Evolutionary conservation across 2,329 filamentous ascomycete genomes (phyloP), one percentile per base, ranked within the genome.

Genomic region (Fonsecaea pugnacius): DNA sequence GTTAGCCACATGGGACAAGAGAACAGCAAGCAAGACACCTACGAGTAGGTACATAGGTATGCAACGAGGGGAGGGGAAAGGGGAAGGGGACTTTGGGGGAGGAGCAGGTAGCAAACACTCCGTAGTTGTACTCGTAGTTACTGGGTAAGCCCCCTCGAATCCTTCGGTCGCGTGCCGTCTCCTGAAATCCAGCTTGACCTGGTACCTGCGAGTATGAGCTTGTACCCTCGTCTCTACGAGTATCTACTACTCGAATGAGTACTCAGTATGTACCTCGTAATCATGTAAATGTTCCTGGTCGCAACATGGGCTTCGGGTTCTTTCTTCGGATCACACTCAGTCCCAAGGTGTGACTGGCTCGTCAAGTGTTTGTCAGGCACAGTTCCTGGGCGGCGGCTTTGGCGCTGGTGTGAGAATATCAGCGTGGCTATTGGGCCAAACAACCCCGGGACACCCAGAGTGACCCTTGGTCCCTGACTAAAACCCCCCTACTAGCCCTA

Each of bases 111-210:
- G 38, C 38, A 43, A 43, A 43, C 38, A 43, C 18, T 6, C 9
- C 6, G 27, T 30, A 30, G 27, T 30, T 30, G 27, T 30, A 30
- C 2, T 30, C 27, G 27, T 30, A 30, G 27, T 1, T 30, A 30
- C 9, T 6, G 4, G 7, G 7, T 6, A 8, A 7, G n/a, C 53
- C 53, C 32, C 53, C 38, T n/a, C 53, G 32, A 56, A 6, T 56
- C 21, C 53, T 18, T 24, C 33, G 35, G 30, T 27, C n/a, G 21
- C 18, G 53, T 38, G 14, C 30, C 30, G 18, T 48, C 30, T 56
- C 53, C 53, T 56, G 53, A 56, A 48, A 24, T 56, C 53, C 53
- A 56, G 53, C 18, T 24, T 46, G n/a, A 8, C 40, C 40, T 21
- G 18, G 18, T 46, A 46, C 40, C 40, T 46, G 27, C 27, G 27